Conservation (phyloP, 805 yeast species). For the Candida corydali region DNA sequence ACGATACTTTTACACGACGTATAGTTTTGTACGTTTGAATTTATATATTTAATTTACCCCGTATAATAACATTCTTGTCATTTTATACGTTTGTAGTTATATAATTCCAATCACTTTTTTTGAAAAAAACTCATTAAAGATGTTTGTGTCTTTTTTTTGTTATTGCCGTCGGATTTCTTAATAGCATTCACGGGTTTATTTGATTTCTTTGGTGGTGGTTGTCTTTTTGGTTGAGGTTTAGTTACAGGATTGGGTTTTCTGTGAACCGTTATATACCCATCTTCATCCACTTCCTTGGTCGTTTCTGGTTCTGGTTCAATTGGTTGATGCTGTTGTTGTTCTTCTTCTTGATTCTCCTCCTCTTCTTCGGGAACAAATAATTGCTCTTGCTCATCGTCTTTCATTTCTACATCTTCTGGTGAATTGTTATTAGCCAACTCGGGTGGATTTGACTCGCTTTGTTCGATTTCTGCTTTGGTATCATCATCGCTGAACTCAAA, state of each 20-base stretch:
- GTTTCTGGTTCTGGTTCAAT: conserved; percentile 4
- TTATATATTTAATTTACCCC: conserved; percentile 1
- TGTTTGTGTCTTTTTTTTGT: conserved; percentile 27
- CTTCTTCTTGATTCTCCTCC: conserved; percentile 1
- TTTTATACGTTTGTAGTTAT: conserved; percentile 6
- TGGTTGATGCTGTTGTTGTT: too few relatives aligned
- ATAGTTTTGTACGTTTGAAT: too few relatives aligned
- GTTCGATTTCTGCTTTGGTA: conserved; percentile 1
- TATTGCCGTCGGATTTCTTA: conserved; percentile 14
- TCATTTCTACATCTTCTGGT: conserved; percentile 1
- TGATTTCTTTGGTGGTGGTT: conserved; percentile 10
- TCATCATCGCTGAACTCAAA: conserved; percentile 14
- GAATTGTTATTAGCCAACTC: too few relatives aligned
- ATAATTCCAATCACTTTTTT: conserved; percentile 19
- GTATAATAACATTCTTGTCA: conserved; percentile 6
- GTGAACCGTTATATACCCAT: conserved; percentile 46
- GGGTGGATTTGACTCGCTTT: too few relatives aligned
- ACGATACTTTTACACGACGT: too few relatives aligned
- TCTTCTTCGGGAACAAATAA: conserved; percentile 6
- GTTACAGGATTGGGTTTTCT: conserved; percentile 17
- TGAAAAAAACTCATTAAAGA: conserved; percentile 48
- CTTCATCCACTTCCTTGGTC: conserved; percentile 38
- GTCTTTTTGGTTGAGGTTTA: conserved; percentile 8
- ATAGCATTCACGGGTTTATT: conserved; percentile 9
- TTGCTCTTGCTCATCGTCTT: conserved; percentile 2